These are phyloP conservation scores for Chlorophyllum brunneum DNA, from an alignment of 768 basidiomycete species.

Conservation along the genomic window DNA sequence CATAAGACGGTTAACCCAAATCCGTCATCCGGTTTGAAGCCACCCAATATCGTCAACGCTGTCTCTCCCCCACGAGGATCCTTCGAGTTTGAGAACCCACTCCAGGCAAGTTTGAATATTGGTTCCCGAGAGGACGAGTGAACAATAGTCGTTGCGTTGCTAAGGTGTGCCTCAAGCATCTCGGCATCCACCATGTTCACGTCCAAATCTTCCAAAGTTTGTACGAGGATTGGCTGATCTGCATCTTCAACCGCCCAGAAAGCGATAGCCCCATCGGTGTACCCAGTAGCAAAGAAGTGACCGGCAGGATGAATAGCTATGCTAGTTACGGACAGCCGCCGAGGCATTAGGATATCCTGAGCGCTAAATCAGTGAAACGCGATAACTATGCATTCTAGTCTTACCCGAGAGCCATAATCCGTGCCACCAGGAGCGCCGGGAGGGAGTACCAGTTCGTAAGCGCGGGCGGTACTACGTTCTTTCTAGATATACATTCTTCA, in stretches of 20 bases:
- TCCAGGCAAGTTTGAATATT: conserved; percentile 86
- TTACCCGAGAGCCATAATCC: conserved; percentile 42
- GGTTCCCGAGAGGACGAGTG: conserved; percentile 51
- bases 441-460: conserved; percentile 66
- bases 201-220: conserved; percentile 56
- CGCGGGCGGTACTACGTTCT: conserved; percentile 49
- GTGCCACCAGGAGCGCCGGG: conserved; percentile 82
- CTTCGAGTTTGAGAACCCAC: conserved; percentile 61
- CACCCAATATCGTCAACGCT: conserved; percentile 74
- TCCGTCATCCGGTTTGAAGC: conserved; percentile 47
- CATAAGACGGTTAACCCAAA: conserved; percentile 66
- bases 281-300: conserved; percentile 75
- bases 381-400: neutral
- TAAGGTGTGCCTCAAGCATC: conserved; percentile 39
- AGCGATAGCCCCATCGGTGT: conserved; percentile 77
- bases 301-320: conserved; percentile 71
- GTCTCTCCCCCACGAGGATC: conserved; percentile 73
- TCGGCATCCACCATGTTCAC: conserved; percentile 52
- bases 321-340: conserved; percentile 66
- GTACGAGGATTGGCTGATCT: conserved; percentile 68
- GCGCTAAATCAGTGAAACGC: neutral
- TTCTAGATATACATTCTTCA: conserved; percentile 24
- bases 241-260: conserved; percentile 84
- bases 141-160: conserved; percentile 13
- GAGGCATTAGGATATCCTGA: conserved; percentile 67